A percentile compares a stretch with the other conserved stretches of the same genome.
Conservation (phyloP, 331 rosid genomes). For the Quercus tomentella region DNA sequence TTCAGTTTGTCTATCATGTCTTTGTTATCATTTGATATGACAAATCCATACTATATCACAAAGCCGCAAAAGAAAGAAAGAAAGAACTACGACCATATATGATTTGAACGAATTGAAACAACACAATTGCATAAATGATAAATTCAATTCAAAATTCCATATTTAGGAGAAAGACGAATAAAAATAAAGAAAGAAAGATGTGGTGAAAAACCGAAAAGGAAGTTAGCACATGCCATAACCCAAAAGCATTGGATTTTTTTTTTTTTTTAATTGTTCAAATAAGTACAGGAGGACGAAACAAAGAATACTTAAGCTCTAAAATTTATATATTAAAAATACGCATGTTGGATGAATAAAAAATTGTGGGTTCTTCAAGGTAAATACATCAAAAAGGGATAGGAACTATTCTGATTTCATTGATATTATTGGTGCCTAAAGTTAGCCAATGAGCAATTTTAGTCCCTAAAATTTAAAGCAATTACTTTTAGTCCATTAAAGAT, state of each 20-base stretch:
- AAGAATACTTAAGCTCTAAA: no score
- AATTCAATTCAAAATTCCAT: not conserved
- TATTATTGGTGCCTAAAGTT: no score
- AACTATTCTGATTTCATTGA: no score
- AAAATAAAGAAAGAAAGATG: not conserved
- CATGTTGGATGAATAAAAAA: no score
- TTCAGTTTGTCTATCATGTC: not conserved
- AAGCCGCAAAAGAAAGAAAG: not conserved
- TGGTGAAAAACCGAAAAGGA: not conserved
- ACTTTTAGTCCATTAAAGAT: no score
- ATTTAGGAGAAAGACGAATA: not conserved
- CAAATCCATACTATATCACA: not conserved
- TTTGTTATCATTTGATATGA: not conserved
- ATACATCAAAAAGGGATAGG: no score
- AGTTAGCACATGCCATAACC: not conserved
- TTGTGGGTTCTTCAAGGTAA: no score
- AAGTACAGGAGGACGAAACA: no score
- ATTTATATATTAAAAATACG: no score
- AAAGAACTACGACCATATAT: not conserved
- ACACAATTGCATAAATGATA: not conserved
- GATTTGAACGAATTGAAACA: not conserved
- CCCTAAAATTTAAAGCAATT: no score
- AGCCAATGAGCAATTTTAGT: no score
- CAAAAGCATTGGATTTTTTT: not conserved
- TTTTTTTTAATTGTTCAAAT: no score